Evolutionary conservation across 257 asterid species (phyloP).

Genomic region (Solanum medicagineum): DNA sequence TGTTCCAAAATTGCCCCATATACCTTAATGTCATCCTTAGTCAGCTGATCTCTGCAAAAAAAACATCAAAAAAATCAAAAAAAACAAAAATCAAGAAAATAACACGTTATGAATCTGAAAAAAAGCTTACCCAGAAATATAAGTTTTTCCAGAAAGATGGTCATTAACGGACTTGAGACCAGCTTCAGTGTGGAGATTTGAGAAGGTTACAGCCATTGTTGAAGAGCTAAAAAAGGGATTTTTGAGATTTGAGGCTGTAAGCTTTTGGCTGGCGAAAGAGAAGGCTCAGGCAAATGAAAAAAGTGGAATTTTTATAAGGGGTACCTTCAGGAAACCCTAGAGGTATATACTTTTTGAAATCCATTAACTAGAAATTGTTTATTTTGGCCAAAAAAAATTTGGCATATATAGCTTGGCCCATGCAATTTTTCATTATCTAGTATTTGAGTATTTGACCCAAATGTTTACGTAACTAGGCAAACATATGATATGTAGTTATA

Average conservation of each 20-base stretch:
- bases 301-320: slow-evolving; percentile 23
- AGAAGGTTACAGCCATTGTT: slow-evolving; percentile 63
- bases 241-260: background rate
- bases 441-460: too few relatives aligned
- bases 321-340: slow-evolving; percentile 30
- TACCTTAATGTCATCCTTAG: slow-evolving; percentile 73
- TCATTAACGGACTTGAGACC: slow-evolving; percentile 68
- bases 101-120: background rate
- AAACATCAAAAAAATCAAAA: background rate
- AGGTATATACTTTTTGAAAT: background rate
- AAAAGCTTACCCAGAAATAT: slow-evolving; percentile 50
- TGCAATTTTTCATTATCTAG: too few relatives aligned
- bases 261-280: slow-evolving; percentile 1
- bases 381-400: background rate
- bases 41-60: slow-evolving; percentile 37
- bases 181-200: slow-evolving; percentile 71
- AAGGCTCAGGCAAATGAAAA: background rate
- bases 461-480: too few relatives aligned
- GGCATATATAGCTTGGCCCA: too few relatives aligned
- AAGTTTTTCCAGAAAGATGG: slow-evolving; percentile 58
- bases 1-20: slow-evolving; percentile 38
- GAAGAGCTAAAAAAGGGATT: background rate
- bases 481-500: too few relatives aligned
- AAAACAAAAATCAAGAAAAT: background rate
- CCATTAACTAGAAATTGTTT: background rate